Evolutionary conservation across 768 basidiomycete genomes (phyloP), one percentile per base, ranked within the genome.

Genomic region (Scleroderma citrinum): DNA sequence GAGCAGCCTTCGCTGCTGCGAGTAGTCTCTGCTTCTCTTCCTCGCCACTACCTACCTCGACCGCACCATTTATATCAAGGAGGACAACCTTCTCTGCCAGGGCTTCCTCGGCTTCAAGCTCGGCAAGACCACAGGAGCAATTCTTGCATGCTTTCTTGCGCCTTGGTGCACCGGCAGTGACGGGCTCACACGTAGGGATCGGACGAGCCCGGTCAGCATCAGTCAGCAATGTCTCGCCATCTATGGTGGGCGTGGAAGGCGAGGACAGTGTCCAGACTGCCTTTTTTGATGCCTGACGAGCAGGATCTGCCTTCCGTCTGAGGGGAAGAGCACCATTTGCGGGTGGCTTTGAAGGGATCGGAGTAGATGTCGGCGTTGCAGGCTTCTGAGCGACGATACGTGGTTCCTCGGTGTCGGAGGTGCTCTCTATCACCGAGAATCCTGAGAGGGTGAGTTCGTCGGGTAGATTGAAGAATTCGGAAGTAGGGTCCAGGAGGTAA

Each of bases 51-150:
- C 79, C 85, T 45, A 69, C 71, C 34, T 85, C 73, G 48, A 76
- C 72, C 2, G 83, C 85, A 49, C 72, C 70, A 55, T 81, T 76
- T 21, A 71, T 69, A 13, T 83, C 84, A 41, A 91, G 67, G 43
- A 90, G 54, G 32, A 92, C 82, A 7, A 90, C 78, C 56, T 78
- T 82, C 55, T 74, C 74, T 40, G 65, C 69, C 54, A 65, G 71
- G 49, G 71, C 65, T 68, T 97, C 92, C 64, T 92, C 88, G 48
- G 82, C 87, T 67, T 96, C 92, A 16, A 95, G 64, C 73, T 98
- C 96, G 16, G 88, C 85, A 49, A 99, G 76, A n/a, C 96, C 96
- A 61, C 96, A 99, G 2, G 91, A 81, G 69, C 96, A 99, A 63
- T 81, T 82, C 72, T 97, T 97, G 78, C 96, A 99, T 26, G 96